Base-by-base conservation (phyloP, 2,329 filamentous ascomycete species). In the Lecanicillium sp. region DNA sequence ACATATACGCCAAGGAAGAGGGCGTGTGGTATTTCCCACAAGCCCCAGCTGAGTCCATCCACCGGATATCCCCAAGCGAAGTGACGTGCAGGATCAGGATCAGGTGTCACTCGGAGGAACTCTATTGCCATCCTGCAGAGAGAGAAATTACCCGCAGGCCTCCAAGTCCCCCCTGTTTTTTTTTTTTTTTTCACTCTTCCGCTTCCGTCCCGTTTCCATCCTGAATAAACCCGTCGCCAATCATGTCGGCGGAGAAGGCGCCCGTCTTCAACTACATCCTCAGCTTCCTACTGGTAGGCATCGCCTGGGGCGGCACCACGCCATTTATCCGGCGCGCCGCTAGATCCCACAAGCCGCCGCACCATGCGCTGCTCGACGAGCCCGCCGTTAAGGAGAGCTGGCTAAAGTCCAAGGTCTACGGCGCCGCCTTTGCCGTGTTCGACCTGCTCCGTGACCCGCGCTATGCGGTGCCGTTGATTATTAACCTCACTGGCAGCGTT, bases 301-400 rank as follows among this genome's bases (percentile, higher is more conserved):
- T 92, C 17, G 89, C 87, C 49, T 97, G 90, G 90, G 90, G 89
- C 37, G 79, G 94, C 51, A 95, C 87, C 1, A 94, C 87, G 15
- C 82, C 83, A 40, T 96, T 97, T 67, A 94, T 97, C 71, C 82
- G 89, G 17, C 77, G 78, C 45, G 90, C 90, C 9, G 89, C 90
- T 2, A 74, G 83, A 35, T 73, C 80, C 44, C 88, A 92, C 65
- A 76, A 69, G 39, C 80, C 81, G 3, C 71, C 77, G 2, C 48
- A 69, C 2, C 79, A 81, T 49, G 65, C 76, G 3, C 50, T 74
- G 15, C 66, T 82, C 25, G 62, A 70, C 30, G 56, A 65, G 11
- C 64, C 68, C 5, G 65, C 67, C 17, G 66, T 81, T 43, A 57
- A 60, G 47, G 64, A 62, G 32, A 80, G 79, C 40, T 80, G 74